A percentile compares a stretch with the other conserved stretches of the same genome.
These are phyloP conservation scores for Pseudognaphalium luteoalbum DNA, from an alignment of 129 eudicot genomes.

Conservation along the genomic window DNA sequence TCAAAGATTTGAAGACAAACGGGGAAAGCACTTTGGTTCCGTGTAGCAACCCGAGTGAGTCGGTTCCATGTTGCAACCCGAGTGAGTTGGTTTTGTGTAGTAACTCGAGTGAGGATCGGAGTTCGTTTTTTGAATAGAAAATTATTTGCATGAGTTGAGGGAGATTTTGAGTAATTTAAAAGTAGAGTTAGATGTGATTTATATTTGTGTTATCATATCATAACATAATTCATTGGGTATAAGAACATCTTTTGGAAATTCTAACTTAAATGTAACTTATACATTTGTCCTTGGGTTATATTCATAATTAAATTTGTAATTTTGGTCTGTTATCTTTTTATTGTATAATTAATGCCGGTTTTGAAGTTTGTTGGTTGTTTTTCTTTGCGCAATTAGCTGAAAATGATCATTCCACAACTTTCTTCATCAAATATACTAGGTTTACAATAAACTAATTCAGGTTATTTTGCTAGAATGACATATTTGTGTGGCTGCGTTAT, in stretches of 20 bases:
- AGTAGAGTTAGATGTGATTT: slow-evolving; percentile 15
- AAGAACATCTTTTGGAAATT: not conserved
- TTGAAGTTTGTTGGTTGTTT: no score
- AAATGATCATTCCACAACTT: no score
- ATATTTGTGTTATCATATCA: not conserved
- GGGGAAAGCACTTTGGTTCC: slow-evolving; percentile 16
- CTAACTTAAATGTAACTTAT: not conserved
- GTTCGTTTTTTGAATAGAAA: slow-evolving; percentile 12
- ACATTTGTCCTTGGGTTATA: slow-evolving; percentile 4
- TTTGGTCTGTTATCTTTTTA: not conserved
- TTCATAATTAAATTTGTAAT: not conserved
- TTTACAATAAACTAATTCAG: no score
- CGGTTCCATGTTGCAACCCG: not conserved
- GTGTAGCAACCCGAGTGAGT: not conserved
- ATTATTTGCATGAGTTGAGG: not conserved
- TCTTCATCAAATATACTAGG: no score
- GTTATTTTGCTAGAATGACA: no score
- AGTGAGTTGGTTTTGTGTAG: not conserved
- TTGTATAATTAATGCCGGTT: not conserved
- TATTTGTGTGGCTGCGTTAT: no score
- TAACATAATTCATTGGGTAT: slow-evolving; percentile 26
- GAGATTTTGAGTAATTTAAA: not conserved
- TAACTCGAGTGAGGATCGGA: slow-evolving; percentile 2
- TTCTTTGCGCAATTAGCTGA: not conserved
- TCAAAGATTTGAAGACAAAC: slow-evolving; percentile 3